Evolutionary conservation across 768 basidiomycete species (phyloP), one percentile per base, ranked within the genome.

Genomic region (Pleurotus sapidus): DNA sequence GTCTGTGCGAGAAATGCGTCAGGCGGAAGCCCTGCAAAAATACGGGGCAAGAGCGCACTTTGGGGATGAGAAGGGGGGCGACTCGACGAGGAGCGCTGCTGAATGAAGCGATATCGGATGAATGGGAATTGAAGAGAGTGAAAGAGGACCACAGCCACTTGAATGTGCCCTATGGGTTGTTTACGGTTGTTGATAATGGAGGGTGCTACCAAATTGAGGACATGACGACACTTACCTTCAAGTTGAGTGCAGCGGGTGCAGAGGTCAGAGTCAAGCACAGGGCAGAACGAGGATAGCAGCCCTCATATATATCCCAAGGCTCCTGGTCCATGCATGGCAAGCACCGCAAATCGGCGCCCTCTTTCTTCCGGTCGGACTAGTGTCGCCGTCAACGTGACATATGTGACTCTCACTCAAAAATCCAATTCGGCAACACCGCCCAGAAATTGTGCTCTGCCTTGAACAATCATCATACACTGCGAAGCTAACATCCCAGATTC

Each of bases 101-200:
- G 42, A 54, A 42, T 40, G 17, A 51, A 17, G 37, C 17, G 15
- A 40, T 42, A 42, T 38, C n/a, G 18, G 30, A 15, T 18, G 34
- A 42, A 25, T 40, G 9, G 34, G 24, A 51, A n/a, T 30, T 17
- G 27, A 37, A 27, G 51, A 54, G 51, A 39, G 51, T 53, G 51
- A 53, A 53, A 53, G 51, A 54, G 51, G 42, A 20, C 25, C 51
- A 54, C 51, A 54, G 51, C 51, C 51, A 54, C 51, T 54, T 42
- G 37, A 40, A 39, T 40, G 42, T 17, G n/a, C 18, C 18, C 51
- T 40, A 12, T 37, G 42, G n/a, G 42, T 54, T 54, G 38, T 54
- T 54, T 54, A 38, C 23, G n/a, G n/a, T 18, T 54, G 39, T 54
- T 54, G 37, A 54, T 5, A 24, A 2, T 39, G 42, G 51, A 54